phyloP scores from a whole-genome alignment of 345 rosid genomes.

The Turritis glabra region DNA sequence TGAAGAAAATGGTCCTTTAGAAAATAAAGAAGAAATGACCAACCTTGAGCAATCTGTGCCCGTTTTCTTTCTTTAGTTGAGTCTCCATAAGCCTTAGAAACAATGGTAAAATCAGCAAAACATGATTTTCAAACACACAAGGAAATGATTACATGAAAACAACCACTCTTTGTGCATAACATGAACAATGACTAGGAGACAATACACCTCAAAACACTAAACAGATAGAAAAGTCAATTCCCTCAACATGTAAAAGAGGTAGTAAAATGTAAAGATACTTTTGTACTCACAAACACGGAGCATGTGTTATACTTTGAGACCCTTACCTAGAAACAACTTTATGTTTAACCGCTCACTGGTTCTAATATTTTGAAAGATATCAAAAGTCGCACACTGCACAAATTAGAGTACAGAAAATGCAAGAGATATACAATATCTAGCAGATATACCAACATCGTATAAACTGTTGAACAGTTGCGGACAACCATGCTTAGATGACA shows the following conservation, averaged over 20 bases:
- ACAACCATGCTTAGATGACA: conserved; percentile 7
- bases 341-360: neutral
- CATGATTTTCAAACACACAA: conserved; percentile 16
- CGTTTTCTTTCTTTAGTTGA: conserved; percentile 94
- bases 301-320: conserved; percentile 7
- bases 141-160: conserved; percentile 2
- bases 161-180: neutral
- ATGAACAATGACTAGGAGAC: conserved; percentile 7
- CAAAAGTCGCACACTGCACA: neutral
- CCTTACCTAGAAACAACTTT: neutral
- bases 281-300: neutral
- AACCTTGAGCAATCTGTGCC: conserved; percentile 96
- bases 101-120: conserved; percentile 29
- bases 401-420: neutral
- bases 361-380: neutral
- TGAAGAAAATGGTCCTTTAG: neutral
- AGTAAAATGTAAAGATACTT: neutral
- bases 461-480: neutral
- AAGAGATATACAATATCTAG: neutral
- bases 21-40: conserved; percentile 16
- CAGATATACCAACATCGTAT: conserved; percentile 5
- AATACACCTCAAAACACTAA: conserved; percentile 14
- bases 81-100: conserved; percentile 81
- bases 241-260: neutral
- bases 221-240: neutral